Evolutionary conservation across 305 asterid genomes (phyloP).

Genomic region (Rubia tinctorum): DNA sequence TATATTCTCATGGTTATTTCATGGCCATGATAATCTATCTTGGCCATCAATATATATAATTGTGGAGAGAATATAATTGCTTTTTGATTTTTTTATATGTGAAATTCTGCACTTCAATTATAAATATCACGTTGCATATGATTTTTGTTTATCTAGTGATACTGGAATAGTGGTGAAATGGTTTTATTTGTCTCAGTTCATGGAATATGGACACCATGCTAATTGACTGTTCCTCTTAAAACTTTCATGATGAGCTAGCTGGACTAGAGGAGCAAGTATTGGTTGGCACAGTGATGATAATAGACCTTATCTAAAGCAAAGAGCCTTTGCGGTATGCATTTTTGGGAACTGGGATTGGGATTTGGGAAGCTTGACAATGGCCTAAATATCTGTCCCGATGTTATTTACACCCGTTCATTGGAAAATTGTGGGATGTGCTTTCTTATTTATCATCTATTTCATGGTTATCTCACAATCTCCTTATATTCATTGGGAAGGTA

Average conservation of each 20-base stretch:
- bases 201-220: not conserved
- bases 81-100: not conserved
- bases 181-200: not conserved
- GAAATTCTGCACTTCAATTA: not conserved
- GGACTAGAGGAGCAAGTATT: conserved; percentile 90
- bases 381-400: not conserved
- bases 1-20: not conserved
- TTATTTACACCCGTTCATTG: not conserved
- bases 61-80: not conserved
- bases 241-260: conserved; percentile 35
- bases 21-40: not conserved
- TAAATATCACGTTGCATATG: not conserved
- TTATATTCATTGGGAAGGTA: too few species aligned
- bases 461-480: conserved; percentile 18
- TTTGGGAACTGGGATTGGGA: not conserved
- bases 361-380: not conserved
- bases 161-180: not conserved
- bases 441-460: not conserved
- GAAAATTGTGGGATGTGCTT: not conserved
- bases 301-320: conserved; percentile 82
- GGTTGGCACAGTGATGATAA: conserved; percentile 99
- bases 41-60: not conserved
- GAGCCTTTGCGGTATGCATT: conserved; percentile 69
- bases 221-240: not conserved
- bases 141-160: not conserved